Percentiles rank a stretch among this genome's conserved stretches.
Evolutionary conservation across 2,329 filamentous ascomycete genomes (phyloP).

Genomic region (Cladosporium sp.): DNA sequence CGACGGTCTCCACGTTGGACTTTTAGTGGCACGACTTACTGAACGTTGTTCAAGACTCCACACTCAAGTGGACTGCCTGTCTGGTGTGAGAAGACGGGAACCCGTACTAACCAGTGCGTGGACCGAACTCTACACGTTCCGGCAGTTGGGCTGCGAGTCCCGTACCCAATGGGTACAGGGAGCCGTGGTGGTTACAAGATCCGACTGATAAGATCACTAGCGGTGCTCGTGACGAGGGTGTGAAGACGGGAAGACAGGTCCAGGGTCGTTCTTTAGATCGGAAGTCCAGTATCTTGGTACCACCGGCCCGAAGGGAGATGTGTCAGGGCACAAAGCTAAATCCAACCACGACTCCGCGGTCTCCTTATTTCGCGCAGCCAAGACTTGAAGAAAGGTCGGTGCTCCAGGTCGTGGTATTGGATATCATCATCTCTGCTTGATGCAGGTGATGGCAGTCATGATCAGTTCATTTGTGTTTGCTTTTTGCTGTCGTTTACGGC

Average conservation of each 20-base stretch:
- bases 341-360: neutral
- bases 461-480: neutral
- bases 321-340: constrained; percentile 13
- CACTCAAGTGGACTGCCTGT: neutral
- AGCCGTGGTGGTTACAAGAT: neutral
- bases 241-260: neutral
- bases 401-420: neutral
- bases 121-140: neutral
- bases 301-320: neutral
- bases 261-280: constrained; percentile 2
- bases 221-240: neutral
- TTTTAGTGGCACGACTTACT: neutral
- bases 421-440: neutral
- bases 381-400: neutral
- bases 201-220: neutral
- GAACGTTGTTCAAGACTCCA: neutral
- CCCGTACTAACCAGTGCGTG: neutral
- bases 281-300: neutral
- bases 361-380: constrained; percentile 7
- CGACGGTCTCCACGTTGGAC: neutral
- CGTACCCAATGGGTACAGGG: neutral
- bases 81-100: neutral
- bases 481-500: neutral
- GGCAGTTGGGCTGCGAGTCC: neutral
- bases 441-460: neutral